phyloP scores from a whole-genome alignment of 495 filamentous ascomycete species.

The Podospora fimiseda region DNA sequence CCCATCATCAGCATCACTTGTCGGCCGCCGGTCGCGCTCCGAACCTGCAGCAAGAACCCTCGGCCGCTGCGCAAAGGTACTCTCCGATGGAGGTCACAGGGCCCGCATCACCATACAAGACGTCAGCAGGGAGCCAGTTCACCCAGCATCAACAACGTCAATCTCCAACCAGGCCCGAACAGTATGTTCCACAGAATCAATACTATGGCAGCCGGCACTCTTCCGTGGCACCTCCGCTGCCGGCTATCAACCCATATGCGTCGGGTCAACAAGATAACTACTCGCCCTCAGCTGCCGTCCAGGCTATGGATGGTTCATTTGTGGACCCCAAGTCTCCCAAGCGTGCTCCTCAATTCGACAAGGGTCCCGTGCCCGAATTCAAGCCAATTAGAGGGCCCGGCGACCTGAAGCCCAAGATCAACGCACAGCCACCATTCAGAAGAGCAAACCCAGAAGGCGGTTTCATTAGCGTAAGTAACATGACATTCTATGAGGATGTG shows the following conservation, averaged over 20 bases:
- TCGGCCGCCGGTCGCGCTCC: constrained; percentile 40
- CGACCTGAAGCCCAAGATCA: constrained; percentile 77
- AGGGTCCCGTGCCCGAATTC: constrained; percentile 82
- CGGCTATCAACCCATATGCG: constrained; percentile 62
- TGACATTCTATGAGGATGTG: not conserved
- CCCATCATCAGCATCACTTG: constrained; percentile 55
- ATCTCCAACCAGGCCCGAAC: constrained; percentile 42
- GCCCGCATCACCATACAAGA: constrained; percentile 49
- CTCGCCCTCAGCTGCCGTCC: constrained; percentile 55
- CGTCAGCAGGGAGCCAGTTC: constrained; percentile 36
- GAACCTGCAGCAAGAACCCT: constrained; percentile 63
- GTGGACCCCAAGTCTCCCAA: constrained; percentile 70
- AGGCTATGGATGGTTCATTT: constrained; percentile 65
- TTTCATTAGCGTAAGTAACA: constrained; percentile 83
- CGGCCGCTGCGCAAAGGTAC: constrained; percentile 81
- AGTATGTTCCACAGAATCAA: constrained; percentile 42
- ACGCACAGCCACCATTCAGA: constrained; percentile 80
- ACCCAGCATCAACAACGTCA: constrained; percentile 39
- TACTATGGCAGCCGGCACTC: constrained; percentile 43
- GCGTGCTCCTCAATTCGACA: constrained; percentile 45
- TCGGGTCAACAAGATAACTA: constrained; percentile 53
- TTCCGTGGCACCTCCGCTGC: constrained; percentile 47
- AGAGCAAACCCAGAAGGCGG: constrained; percentile 95
- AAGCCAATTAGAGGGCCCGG: constrained; percentile 62
- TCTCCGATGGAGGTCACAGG: constrained; percentile 84